Evolutionary conservation across 1,284 basidiomycete species (phyloP).

Genomic region (Ustilago xerochloae): DNA sequence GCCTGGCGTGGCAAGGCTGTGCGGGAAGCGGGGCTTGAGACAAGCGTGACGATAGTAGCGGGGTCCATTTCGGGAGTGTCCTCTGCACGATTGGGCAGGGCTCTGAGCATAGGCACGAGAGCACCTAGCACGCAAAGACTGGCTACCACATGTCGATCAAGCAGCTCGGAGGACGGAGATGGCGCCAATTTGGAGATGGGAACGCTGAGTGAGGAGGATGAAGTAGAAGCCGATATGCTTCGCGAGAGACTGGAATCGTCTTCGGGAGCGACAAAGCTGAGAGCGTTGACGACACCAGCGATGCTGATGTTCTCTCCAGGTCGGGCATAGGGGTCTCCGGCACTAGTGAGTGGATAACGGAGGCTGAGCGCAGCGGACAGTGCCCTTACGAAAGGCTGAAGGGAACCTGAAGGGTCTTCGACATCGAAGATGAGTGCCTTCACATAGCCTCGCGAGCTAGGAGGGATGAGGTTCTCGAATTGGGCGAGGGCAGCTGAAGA

Average conservation of each 20-base stretch:
- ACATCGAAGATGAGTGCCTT: conserved; percentile 54
- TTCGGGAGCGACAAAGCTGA: conserved; percentile 52
- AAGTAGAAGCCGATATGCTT: conserved; percentile 28
- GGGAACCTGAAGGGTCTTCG: conserved; percentile 32
- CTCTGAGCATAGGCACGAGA: conserved; percentile 45
- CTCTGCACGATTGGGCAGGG: conserved; percentile 40
- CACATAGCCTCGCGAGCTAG: conserved; percentile 63
- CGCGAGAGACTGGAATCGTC: conserved; percentile 28
- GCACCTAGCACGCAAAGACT: conserved; percentile 52
- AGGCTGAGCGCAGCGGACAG: conserved; percentile 57
- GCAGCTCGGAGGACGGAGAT: conserved; percentile 37
- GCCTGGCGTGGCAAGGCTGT: conserved; percentile 50
- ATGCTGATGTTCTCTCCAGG: conserved; percentile 60
- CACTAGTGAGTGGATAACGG: conserved; percentile 61
- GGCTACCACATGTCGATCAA: conserved; percentile 54
- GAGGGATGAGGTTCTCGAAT: conserved; percentile 59
- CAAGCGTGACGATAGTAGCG: conserved; percentile 44
- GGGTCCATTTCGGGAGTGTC: conserved; percentile 18
- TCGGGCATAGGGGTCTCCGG: conserved; percentile 65
- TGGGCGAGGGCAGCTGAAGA: conserved; percentile 41
- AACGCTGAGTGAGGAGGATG: conserved; percentile 15
- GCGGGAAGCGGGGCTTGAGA: conserved; percentile 47
- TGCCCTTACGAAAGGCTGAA: conserved; percentile 53
- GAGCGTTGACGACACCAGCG: conserved; percentile 60
- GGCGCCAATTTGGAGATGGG: conserved; percentile 40